Base-by-base conservation (phyloP, 164 flowering plant species). In the Protea cynaroides region DNA sequence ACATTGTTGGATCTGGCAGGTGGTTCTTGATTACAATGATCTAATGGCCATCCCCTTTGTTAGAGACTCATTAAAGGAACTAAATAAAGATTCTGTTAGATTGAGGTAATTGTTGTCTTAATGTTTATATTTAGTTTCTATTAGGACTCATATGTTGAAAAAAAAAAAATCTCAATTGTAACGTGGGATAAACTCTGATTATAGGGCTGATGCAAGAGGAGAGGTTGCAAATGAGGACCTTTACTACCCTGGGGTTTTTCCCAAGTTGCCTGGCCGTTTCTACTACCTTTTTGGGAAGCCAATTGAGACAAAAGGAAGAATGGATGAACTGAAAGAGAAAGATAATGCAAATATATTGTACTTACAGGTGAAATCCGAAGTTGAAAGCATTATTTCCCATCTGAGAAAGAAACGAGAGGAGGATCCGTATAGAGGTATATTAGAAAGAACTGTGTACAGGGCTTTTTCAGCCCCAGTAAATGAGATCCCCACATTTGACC, bases 211-310 rank as follows among this genome's bases (percentile, higher is more conserved):
- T 43, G 47, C 63, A 8, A 34, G 38, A 1, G 90, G 89, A 38
- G 90, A 86, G 74, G 80, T 81, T 25, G 86, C 73, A 6, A 79
- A 81, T 43, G 82, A 82, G 61, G 64, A 76, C 3, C 72, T 88
- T 15, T 78, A 50, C 62, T 0, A 82, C 21, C 98, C 98, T 0
- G 86, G 79, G 9, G 11, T 89, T 46, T 57, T 84, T 44, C 98
- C 96, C 0, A 93, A 90, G 75, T 4, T 86, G 14, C 98, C 98
- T 0, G 98, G 98, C 6, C 85, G 98, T 8, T 76, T 87, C 38
- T 93, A 93, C 75, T 86, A 77, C 74, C 75, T 84, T 51, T 93
- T 88, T 66, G 98, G 97, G 61, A 86, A 88, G 72, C 96, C 97
- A 12, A 82, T 90, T 49, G 71, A 79, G 59, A 90, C 92, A 34